phyloP scores from a whole-genome alignment of 768 basidiomycete species.

The Rhizopogon rudus region DNA sequence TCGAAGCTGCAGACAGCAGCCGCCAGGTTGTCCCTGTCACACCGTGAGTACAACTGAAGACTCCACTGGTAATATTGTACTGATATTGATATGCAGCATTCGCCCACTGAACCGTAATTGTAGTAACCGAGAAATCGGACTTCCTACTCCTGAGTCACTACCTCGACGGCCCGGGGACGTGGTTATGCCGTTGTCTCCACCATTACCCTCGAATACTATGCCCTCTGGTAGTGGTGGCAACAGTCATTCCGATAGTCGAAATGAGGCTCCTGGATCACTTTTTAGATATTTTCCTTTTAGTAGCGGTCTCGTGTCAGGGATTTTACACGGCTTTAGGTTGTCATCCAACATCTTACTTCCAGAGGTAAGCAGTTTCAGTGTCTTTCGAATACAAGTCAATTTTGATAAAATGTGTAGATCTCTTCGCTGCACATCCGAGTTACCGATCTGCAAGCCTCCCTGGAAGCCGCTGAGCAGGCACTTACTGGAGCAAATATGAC shows the following conservation, averaged over 20 bases:
- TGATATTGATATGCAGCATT: neutral
- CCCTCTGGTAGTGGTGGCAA: neutral
- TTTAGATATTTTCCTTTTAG: neutral
- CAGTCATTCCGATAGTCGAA: neutral
- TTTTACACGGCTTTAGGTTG: neutral
- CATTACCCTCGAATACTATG: neutral
- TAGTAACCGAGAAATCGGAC: neutral
- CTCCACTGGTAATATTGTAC: neutral
- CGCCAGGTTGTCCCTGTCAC: neutral
- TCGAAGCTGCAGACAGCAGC: too few relatives aligned
- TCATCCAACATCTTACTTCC: neutral
- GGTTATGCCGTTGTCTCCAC: neutral
- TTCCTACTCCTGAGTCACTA: conserved; percentile 2
- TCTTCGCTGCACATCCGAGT: neutral
- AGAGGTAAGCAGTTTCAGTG: neutral
- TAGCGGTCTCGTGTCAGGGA: neutral
- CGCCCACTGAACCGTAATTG: neutral
- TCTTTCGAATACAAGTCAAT: neutral
- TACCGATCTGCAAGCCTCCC: neutral
- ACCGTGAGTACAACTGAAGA: neutral
- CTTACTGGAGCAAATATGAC: neutral
- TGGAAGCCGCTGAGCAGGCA: neutral
- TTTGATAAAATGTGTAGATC: neutral
- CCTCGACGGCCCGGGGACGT: neutral
- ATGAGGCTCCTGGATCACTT: neutral